Evolutionary conservation across 73 alveolate genomes (phyloP), one percentile per base, ranked within the genome.

Genomic region (Diophrys appendiculata): DNA sequence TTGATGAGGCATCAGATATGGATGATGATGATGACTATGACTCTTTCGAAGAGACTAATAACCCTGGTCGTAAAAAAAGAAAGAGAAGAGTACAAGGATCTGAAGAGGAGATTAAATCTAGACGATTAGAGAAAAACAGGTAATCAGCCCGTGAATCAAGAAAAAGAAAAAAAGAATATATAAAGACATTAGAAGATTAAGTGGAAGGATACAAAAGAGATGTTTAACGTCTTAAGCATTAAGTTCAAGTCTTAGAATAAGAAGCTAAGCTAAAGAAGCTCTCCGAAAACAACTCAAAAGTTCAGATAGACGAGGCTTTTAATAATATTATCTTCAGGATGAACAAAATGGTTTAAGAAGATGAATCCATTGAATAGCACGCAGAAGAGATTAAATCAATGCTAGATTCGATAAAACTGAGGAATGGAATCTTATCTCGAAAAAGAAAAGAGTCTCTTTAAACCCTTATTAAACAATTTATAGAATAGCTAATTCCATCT

Each of bases 81-180:
- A 33, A 35, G 56, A n/a, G 78, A 28, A 1, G 68, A 78, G 23
- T 25, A 29, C 60, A 43, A 43, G 60, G 60, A 43, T 43, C 60
- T 43, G 22, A 78, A 65, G 52, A 82, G 81, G 77, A 82, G 64
- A 55, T 82, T 23, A 72, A 74, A 43, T 25, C 65, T 27, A 26
- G 90, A 34, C 30, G 90, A 65, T 76, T 90, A 54, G 96, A 86
- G 54, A 90, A 88, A 68, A 90, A 90, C 78, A 81, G 92, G 55
- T 92, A 86, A 60, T 87, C 94, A 22, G 96, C 96, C 25, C 87
- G 96, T 77, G 91, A 90, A 73, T 72, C 90, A 14, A 65, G 96
- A 70, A 90, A 81, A 77, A 74, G 96, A 64, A 90, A 90, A 86
- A 90, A 90, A 82, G 87, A 86, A 34, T 90, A 90, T 65, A 52